Conservation (phyloP, 495 filamentous ascomycete genomes). For the Choiromyces venosus region DNA sequence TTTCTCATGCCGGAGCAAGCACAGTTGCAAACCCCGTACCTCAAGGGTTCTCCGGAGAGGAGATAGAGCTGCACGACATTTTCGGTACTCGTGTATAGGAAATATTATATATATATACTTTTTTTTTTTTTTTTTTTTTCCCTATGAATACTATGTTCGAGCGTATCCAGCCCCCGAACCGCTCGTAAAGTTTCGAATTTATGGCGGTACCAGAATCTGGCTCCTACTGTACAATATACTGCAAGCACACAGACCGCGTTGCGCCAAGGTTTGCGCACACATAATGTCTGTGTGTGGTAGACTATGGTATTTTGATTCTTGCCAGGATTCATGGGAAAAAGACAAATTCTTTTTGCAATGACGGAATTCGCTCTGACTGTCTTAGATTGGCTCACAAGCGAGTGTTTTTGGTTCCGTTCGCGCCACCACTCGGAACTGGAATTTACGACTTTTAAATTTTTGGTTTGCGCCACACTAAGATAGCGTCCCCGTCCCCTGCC, state of each 20-base stretch:
- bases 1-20: conserved; percentile 25
- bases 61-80: conserved; percentile 31
- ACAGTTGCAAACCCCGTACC: conserved; percentile 18
- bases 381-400: conserved; percentile 1
- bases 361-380: not conserved
- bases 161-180: not conserved
- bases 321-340: not conserved
- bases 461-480: not conserved
- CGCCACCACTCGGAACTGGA: not conserved
- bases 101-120: not conserved
- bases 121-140: too few species aligned
- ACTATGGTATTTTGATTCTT: not conserved
- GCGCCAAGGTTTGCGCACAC: conserved; percentile 1
- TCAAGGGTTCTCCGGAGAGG: conserved; percentile 19
- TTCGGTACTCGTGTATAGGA: not conserved
- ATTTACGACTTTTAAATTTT: not conserved
- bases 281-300: not conserved
- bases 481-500: not conserved
- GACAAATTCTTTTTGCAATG: not conserved
- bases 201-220: not conserved
- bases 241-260: conserved; percentile 1
- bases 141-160: not conserved
- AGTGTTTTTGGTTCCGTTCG: not conserved
- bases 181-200: not conserved
- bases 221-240: not conserved